Percentiles rank a stretch among this genome's conserved stretches.
Conservation (phyloP, 257 asterid species). For the Sherardia arvensis region DNA sequence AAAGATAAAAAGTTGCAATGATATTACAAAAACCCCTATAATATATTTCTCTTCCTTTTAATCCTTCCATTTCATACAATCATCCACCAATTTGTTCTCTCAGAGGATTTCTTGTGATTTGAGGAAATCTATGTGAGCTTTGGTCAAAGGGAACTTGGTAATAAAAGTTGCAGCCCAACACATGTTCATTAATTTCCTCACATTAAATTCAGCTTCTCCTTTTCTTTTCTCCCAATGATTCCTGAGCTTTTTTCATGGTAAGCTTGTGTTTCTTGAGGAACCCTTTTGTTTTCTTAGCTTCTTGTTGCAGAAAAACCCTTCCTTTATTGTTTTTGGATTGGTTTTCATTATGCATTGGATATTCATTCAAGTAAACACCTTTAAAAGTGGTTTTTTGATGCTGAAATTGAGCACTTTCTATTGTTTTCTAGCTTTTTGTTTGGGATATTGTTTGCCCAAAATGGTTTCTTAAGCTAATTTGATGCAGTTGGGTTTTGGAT, state of each 20-base stretch:
- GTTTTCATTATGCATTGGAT: neutral
- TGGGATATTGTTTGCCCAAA: neutral
- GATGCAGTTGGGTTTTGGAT: too few species aligned
- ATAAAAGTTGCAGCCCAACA: conserved; percentile 5
- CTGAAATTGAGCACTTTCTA: neutral
- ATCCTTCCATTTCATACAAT: conserved; percentile 5
- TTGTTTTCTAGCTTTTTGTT: neutral
- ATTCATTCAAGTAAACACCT: neutral
- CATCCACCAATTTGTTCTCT: conserved; percentile 15
- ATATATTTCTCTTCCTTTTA: conserved; percentile 12
- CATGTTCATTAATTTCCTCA: conserved; percentile 1
- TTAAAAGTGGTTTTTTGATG: neutral
- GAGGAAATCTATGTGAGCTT: conserved; percentile 3
- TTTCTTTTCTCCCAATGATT: conserved; percentile 51
- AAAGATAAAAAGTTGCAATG: neutral
- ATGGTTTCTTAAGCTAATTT: neutral
- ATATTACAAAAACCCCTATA: too few species aligned
- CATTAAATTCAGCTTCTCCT: conserved; percentile 4
- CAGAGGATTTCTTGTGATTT: conserved; percentile 3
- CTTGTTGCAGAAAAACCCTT: neutral
- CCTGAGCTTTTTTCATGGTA: conserved; percentile 37
- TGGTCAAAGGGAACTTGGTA: conserved; percentile 9
- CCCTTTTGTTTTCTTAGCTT: neutral
- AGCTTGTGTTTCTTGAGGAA: conserved; percentile 1
- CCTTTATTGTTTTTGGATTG: neutral